Base-by-base conservation (phyloP, 2,329 filamentous ascomycete genomes). In the Grosmannia penicillata region DNA sequence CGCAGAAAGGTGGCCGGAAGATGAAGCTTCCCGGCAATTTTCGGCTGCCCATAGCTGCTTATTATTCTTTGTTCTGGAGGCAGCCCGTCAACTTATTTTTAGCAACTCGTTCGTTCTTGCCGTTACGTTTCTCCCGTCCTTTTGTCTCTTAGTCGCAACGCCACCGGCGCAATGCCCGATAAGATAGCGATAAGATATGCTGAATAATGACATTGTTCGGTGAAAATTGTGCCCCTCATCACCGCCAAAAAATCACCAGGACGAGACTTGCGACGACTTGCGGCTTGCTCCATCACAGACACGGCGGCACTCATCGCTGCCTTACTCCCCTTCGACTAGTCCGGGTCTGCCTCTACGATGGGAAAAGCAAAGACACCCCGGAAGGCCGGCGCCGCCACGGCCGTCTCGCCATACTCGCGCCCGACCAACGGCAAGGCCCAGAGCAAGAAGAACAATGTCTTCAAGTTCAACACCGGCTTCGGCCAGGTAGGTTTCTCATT, bases 381-480 rank as follows among this genome's bases (percentile, higher is more conserved):
- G 49, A 55, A 56, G 48, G 51, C 50, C 19, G 52, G 49, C 35
- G 45, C 49, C 42, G 38, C 38, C 22, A 49, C 53, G 37, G 50
- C 48, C 17, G 50, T 53, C 18, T 48, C 52, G 33, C 62, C 62
- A 14, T 58, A 58, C 44, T 49, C 57, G 24, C 54, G 54, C 10
- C 43, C 45, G 13, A 37, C 41, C 37, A 9, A 41, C 43, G 31
- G 45, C 33, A 33, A 46, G 21, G 46, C 41, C 5, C 39, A 54
- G 43, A 49, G 56, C 9, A 52, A 55, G 41, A 65, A 65, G 53
- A 86, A 93, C 63, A 87, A 83, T 51, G 84, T 95, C 59, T 96
- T 96, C 74, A 93, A 93, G 58, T 93, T 95, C 75, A 94, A 93
- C 66, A 91, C 82, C 50, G 68, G 89, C 57, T 74, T 91, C 48